phyloP scores from a whole-genome alignment of 78 protist species.

The Dictyostelium brefeldianum region DNA sequence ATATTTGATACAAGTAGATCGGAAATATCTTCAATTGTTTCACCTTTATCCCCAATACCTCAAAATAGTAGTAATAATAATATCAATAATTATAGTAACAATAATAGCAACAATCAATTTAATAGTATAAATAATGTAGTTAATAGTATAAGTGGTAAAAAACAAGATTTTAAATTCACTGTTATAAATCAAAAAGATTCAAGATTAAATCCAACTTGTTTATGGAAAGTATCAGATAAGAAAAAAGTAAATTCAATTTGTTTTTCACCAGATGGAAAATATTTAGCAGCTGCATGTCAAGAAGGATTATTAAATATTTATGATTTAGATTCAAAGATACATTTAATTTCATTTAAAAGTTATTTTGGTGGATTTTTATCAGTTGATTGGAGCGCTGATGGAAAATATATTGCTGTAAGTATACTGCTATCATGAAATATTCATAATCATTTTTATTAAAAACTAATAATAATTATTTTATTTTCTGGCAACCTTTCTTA shows the following conservation, averaged over 20 bases:
- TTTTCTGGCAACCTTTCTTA: background rate
- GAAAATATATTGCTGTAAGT: conserved; percentile 63
- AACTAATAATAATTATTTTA: background rate
- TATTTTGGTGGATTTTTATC: conserved; percentile 84
- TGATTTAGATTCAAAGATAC: conserved; percentile 9
- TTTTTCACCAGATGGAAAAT: conserved; percentile 75
- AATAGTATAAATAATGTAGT: background rate
- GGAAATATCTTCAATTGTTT: background rate
- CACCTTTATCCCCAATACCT: background rate
- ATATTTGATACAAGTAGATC: conserved; percentile 49
- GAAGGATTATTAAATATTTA: conserved; percentile 70
- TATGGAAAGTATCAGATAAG: conserved; percentile 11
- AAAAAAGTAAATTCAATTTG: background rate
- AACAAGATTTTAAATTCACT: conserved; percentile 4
- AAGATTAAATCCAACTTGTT: conserved; percentile 25
- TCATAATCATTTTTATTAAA: background rate
- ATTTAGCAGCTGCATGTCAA: conserved; percentile 61
- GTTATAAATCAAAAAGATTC: background rate
- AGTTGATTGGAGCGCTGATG: conserved; percentile 84
- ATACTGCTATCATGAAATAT: background rate
- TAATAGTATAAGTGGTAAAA: background rate
- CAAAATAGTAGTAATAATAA: background rate
- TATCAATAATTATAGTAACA: background rate
- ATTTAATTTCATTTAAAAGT: conserved; percentile 29
- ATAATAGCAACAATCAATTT: background rate